These are phyloP conservation scores for Solanum megistacrolobum DNA, from an alignment of 257 asterid genomes.

Conservation along the genomic window DNA sequence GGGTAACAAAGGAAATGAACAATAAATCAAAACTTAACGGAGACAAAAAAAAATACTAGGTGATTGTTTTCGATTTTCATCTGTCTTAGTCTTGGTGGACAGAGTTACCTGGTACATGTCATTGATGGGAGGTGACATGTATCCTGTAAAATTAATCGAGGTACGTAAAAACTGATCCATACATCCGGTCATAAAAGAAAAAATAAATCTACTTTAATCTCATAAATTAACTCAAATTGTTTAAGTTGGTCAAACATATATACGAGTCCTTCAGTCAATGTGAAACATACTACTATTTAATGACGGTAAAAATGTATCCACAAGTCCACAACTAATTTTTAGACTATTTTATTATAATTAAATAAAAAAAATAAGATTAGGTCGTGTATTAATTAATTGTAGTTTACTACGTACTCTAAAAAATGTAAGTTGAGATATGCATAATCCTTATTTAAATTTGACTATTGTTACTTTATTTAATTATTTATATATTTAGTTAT, in stretches of 20 bases:
- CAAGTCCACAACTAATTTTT: neutral
- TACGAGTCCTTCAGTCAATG: neutral
- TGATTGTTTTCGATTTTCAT: no score
- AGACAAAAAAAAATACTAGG: neutral
- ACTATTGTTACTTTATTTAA: neutral
- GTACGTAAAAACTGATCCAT: no score
- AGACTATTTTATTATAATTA: neutral
- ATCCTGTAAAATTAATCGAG: no score
- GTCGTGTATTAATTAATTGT: neutral
- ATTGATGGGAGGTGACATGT: rapidly evolving
- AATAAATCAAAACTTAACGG: neutral
- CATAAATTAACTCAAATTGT: neutral
- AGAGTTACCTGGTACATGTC: no score
- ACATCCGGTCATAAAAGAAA: no score
- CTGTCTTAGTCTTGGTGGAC: neutral
- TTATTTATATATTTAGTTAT: neutral
- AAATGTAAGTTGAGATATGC: neutral
- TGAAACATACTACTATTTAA: neutral
- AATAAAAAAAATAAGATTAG: neutral
- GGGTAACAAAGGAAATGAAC: neutral
- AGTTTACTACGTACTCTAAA: neutral
- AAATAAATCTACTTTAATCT: neutral
- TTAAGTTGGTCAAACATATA: neutral
- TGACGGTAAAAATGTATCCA: neutral
- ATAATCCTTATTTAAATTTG: neutral